A percentile compares a stretch with the other conserved stretches of the same genome.
Conservation (phyloP, 2,329 filamentous ascomycete genomes). For the Parastagonospora avenae region DNA sequence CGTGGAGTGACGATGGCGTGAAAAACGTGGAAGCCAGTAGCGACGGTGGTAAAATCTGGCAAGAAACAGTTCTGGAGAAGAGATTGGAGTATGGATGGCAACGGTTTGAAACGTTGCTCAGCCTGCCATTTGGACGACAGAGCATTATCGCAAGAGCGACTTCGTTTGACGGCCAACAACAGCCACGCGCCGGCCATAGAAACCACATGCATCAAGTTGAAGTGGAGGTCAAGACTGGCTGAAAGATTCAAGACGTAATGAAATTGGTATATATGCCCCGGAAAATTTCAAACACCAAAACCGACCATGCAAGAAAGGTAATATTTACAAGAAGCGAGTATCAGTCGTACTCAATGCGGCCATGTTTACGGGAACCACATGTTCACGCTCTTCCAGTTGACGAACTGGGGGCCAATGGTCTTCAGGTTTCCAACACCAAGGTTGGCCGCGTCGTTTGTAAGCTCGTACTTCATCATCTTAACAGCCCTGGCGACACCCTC, state of each 20-base stretch:
- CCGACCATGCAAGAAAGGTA: not conserved
- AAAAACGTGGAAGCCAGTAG: conserved; percentile 22
- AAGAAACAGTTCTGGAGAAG: conserved; percentile 1
- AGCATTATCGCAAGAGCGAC: conserved; percentile 11
- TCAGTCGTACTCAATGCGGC: not conserved
- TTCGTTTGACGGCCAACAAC: conserved; percentile 10
- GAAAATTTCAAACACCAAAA: too few relatives aligned
- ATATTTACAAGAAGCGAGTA: conserved; percentile 1
- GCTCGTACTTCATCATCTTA: conserved; percentile 58
- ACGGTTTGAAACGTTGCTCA: conserved; percentile 1
- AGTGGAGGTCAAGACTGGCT: conserved; percentile 8
- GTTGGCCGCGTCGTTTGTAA: conserved; percentile 46
- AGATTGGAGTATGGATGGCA: conserved; percentile 13
- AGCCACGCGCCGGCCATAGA: conserved; percentile 23
- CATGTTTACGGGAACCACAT: not conserved
- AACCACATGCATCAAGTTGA: conserved; percentile 29
- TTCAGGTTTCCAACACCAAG: conserved; percentile 38
- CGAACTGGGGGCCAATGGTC: conserved; percentile 22
- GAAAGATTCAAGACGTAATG: too few relatives aligned
- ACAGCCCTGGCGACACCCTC: conserved; percentile 64
- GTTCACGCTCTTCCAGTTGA: conserved; percentile 6
- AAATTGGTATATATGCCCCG: too few relatives aligned
- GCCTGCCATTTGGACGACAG: not conserved
- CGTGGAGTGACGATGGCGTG: conserved; percentile 31
- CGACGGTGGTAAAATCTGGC: conserved; percentile 17